Evolutionary conservation across 192 early-diverging fungal species (phyloP).

Genomic region (Coemansia umbellata): DNA sequence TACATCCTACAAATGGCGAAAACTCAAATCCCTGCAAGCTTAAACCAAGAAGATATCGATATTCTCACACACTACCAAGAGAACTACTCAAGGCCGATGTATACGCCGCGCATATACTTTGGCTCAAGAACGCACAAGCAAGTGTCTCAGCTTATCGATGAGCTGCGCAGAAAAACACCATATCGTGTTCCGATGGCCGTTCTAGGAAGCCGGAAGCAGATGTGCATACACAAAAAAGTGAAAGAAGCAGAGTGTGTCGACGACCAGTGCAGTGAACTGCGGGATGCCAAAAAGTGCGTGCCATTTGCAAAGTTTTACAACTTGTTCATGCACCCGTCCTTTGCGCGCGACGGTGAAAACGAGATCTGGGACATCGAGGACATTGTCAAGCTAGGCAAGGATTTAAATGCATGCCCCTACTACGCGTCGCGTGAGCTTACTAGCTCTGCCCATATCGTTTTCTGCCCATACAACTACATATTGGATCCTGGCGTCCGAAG

Average conservation of each 20-base stretch:
- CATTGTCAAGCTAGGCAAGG: constrained; percentile 40
- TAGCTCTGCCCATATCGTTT: constrained; percentile 53
- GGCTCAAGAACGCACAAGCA: constrained; percentile 60
- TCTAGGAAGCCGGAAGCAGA: constrained; percentile 52
- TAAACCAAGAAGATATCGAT: constrained; percentile 10
- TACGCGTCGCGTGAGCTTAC: constrained; percentile 51
- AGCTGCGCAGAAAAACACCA: constrained; percentile 53
- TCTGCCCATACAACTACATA: constrained; percentile 67
- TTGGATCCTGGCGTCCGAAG: constrained; percentile 57
- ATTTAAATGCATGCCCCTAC: constrained; percentile 53
- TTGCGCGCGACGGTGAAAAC: constrained; percentile 6
- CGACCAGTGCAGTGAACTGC: constrained; percentile 26
- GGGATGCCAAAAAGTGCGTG: constrained; percentile 29
- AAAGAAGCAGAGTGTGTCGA: constrained; percentile 29
- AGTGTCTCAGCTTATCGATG: constrained; percentile 53
- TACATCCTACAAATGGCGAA: constrained; percentile 2
- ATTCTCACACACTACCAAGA: constrained; percentile 7
- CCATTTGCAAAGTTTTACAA: neutral
- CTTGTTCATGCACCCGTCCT: neutral
- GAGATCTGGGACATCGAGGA: constrained; percentile 64
- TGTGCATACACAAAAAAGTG: constrained; percentile 46
- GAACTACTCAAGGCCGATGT: neutral
- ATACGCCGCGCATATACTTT: constrained; percentile 49
- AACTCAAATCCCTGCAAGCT: constrained; percentile 4
- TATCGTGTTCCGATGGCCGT: constrained; percentile 55